Evolutionary conservation across 2,329 filamentous ascomycete genomes (phyloP).

Genomic region (Achaetomium macrosporum): DNA sequence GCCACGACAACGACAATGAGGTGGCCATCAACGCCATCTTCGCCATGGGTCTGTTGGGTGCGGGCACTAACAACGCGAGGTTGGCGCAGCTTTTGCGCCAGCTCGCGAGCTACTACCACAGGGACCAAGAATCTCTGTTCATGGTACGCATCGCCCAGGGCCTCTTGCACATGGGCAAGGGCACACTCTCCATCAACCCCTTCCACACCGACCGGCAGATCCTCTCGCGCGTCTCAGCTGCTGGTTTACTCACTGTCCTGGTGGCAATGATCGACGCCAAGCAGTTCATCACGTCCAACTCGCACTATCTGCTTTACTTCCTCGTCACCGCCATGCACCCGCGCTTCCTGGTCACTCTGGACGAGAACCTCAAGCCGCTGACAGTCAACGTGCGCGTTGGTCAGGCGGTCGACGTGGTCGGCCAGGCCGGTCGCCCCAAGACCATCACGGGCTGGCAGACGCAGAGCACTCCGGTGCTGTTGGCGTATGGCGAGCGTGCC

Average conservation of each 20-base stretch:
- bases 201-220: constrained; percentile 99
- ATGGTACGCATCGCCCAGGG: constrained; percentile 99
- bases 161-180: constrained; percentile 98
- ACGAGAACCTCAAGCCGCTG: constrained; percentile 88
- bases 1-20: constrained; percentile 97
- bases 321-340: constrained; percentile 95
- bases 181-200: constrained; percentile 90
- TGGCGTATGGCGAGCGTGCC: constrained; percentile 91
- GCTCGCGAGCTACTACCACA: constrained; percentile 95
- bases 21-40: constrained; percentile 99
- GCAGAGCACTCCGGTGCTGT: constrained; percentile 93
- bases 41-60: constrained; percentile 94
- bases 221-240: constrained; percentile 82
- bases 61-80: constrained; percentile 96
- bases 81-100: constrained; percentile 90
- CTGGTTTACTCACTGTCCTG: constrained; percentile 82
- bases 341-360: constrained; percentile 90
- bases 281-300: constrained; percentile 61
- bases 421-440: constrained; percentile 94
- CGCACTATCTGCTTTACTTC: constrained; percentile 95
- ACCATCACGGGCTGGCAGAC: constrained; percentile 99
- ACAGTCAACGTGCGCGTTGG: constrained; percentile 95
- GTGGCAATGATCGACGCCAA: constrained; percentile 95
- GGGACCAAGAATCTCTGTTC: constrained; percentile 92
- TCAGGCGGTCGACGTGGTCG: constrained; percentile 96